These are phyloP conservation scores for Mucor mucedo DNA, from an alignment of 371 early-diverging fungal species.

Conservation along the genomic window DNA sequence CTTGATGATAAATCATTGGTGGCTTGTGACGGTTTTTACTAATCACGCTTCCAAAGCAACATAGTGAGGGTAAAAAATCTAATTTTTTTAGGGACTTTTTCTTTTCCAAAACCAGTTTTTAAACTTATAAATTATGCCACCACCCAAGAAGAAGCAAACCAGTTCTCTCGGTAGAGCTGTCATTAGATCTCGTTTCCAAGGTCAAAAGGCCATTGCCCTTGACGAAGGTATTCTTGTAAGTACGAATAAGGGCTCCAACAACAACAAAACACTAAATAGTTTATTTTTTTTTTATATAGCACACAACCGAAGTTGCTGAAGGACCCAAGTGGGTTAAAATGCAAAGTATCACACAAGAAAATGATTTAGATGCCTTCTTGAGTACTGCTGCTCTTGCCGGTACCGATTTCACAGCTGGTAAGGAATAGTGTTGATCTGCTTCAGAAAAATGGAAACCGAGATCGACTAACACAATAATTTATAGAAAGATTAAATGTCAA, in stretches of 20 bases:
- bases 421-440: slow-evolving; percentile 2
- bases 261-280: no score
- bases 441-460: neutral
- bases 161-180: slow-evolving; percentile 87
- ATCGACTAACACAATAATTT: neutral
- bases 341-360: slow-evolving; percentile 96
- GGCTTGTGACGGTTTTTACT: slow-evolving; percentile 11
- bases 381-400: slow-evolving; percentile 94
- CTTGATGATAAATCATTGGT: neutral
- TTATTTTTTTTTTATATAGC: slow-evolving; percentile 49
- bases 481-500: slow-evolving; percentile 83
- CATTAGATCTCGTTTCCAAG: slow-evolving; percentile 90
- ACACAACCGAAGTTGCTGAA: slow-evolving; percentile 89
- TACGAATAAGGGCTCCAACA: neutral
- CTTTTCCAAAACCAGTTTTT: neutral
- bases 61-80: neutral
- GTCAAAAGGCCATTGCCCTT: slow-evolving; percentile 73
- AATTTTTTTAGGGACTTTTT: neutral
- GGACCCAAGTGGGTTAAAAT: slow-evolving; percentile 85
- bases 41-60: neutral
- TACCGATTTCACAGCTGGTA: slow-evolving; percentile 94
- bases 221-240: slow-evolving; percentile 70
- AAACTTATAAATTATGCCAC: slow-evolving; percentile 23
- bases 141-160: slow-evolving; percentile 45
- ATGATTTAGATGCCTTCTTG: slow-evolving; percentile 95